Evolutionary conservation across 2,329 filamentous ascomycete species (phyloP).

Genomic region (Elsinoe perseae): DNA sequence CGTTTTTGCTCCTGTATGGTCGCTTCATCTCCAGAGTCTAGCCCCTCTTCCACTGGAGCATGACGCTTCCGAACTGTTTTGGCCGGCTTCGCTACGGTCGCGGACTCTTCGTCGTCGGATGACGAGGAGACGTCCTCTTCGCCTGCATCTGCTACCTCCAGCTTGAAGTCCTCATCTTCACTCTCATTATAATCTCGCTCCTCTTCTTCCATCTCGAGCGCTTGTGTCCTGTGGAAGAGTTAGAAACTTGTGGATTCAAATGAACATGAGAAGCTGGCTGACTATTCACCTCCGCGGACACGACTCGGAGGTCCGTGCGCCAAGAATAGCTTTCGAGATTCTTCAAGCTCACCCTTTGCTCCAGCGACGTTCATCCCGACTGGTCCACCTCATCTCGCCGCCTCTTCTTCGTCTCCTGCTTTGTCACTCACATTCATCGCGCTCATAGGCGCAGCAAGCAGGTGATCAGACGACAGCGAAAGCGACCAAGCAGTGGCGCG

Average conservation of each 20-base stretch:
- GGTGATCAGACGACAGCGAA: no score
- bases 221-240: background rate
- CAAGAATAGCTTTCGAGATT: slow-evolving; percentile 2
- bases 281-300: slow-evolving; percentile 3
- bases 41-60: slow-evolving; percentile 31
- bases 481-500: no score
- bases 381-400: background rate
- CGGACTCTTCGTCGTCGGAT: slow-evolving; percentile 31
- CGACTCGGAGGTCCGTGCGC: background rate
- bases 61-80: slow-evolving; percentile 33
- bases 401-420: background rate
- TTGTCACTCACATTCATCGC: background rate
- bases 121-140: slow-evolving; percentile 26
- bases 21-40: slow-evolving; percentile 50
- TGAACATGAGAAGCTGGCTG: no score
- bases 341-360: slow-evolving; percentile 4
- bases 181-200: slow-evolving; percentile 37
- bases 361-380: background rate
- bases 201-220: slow-evolving; percentile 15
- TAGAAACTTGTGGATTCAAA: background rate
- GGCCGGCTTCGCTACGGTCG: slow-evolving; percentile 21
- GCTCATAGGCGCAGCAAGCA: no score
- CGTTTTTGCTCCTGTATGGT: slow-evolving; percentile 44
- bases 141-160: slow-evolving; percentile 26
- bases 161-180: slow-evolving; percentile 39